These are phyloP conservation scores for Trypanosoma mega DNA, from an alignment of 208 protist genomes.

Conservation along the genomic window DNA sequence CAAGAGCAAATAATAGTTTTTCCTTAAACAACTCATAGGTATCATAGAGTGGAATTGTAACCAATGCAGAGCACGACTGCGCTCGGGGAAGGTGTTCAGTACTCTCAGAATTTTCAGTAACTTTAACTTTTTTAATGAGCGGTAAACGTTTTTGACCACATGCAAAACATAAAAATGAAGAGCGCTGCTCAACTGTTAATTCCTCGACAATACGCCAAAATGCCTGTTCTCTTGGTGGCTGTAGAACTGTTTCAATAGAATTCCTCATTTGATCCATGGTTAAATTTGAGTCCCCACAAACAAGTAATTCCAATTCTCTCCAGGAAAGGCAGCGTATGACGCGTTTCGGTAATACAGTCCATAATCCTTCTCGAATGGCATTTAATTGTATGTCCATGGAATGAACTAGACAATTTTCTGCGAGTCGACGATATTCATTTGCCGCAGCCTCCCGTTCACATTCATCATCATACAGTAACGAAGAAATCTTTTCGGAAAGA, in stretches of 20 bases:
- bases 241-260: constrained; percentile 65
- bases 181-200: constrained; percentile 74
- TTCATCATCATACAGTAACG: not conserved
- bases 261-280: constrained; percentile 60
- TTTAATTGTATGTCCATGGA: constrained; percentile 86
- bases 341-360: constrained; percentile 70
- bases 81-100: constrained; percentile 81
- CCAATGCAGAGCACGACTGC: constrained; percentile 88
- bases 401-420: constrained; percentile 83
- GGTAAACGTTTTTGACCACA: constrained; percentile 83
- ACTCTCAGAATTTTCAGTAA: constrained; percentile 78
- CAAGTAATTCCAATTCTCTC: constrained; percentile 75
- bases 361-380: constrained; percentile 79
- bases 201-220: constrained; percentile 89
- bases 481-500: constrained; percentile 46
- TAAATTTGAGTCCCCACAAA: constrained; percentile 78
- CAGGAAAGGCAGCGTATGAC: constrained; percentile 88
- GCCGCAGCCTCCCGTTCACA: constrained; percentile 18
- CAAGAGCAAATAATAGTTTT: constrained; percentile 74
- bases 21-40: constrained; percentile 73
- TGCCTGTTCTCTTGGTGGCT: constrained; percentile 42
- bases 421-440: constrained; percentile 49
- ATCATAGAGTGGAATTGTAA: constrained; percentile 81
- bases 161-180: constrained; percentile 86
- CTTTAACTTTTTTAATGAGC: constrained; percentile 67